phyloP scores from a whole-genome alignment of 2,329 filamentous ascomycete species.

The Aspergillus arachidicola region DNA sequence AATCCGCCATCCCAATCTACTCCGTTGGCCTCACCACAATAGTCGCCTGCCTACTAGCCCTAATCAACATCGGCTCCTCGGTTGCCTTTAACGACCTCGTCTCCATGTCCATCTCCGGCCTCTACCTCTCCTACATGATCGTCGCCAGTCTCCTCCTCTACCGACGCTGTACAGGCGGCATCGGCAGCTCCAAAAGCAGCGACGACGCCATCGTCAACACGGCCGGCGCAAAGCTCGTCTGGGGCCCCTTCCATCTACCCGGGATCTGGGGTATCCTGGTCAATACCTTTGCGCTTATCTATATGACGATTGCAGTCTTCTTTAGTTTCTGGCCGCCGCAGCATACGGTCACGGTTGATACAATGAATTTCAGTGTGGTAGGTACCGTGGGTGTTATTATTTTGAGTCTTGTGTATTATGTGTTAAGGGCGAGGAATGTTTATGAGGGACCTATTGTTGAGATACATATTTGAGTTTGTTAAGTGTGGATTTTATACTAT shows the following conservation, averaged over 20 bases:
- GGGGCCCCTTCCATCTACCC: constrained; percentile 33
- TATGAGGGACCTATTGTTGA: constrained; percentile 38
- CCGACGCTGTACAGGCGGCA: constrained; percentile 27
- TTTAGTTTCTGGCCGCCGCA: constrained; percentile 53
- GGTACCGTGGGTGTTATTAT: constrained; percentile 46
- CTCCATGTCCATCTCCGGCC: constrained; percentile 36
- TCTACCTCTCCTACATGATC: constrained; percentile 34
- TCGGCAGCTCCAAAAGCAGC: constrained; percentile 18
- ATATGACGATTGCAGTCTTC: constrained; percentile 50
- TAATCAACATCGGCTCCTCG: constrained; percentile 38
- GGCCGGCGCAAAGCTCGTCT: constrained; percentile 30
- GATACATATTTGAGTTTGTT: not conserved
- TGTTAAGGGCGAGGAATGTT: constrained; percentile 34
- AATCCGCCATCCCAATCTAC: constrained; percentile 30
- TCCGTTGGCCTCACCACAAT: constrained; percentile 29
- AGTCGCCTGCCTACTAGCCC: constrained; percentile 30
- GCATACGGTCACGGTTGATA: constrained; percentile 38
- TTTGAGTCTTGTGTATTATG: constrained; percentile 45
- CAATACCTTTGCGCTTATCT: constrained; percentile 49
- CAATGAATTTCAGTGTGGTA: constrained; percentile 52
- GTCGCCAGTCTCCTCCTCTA: constrained; percentile 31
- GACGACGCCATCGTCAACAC: constrained; percentile 27
- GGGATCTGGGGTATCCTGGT: constrained; percentile 43
- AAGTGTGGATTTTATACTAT: not conserved
- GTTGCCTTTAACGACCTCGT: constrained; percentile 37